Base-by-base conservation (phyloP, 352 stramenopile species). In the Phytophthora idaei region DNA sequence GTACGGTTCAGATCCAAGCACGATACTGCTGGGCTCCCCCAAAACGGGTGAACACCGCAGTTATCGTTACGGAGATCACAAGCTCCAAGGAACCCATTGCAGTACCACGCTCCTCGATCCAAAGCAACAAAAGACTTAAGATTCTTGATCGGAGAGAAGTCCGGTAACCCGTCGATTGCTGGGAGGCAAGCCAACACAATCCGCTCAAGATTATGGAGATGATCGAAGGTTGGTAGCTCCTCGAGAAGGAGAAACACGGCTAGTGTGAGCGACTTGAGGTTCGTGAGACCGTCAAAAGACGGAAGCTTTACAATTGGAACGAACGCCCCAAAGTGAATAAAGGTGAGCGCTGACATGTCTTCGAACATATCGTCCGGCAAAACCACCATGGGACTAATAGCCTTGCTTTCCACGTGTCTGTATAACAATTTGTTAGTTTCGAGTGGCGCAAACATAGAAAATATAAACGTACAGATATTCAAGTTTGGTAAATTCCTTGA, bases 291-390 rank as follows among this genome's bases (percentile, higher is more conserved):
- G 0, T 62, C 7, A 15, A 83, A 67, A 0, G 73, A 66, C 25
- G 76, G 73, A 0, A 83, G 46, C 2, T 53, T 46, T 8, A 27
- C 0, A 34, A 80, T 66, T 2, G 47, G 31, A 4, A 67, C 53
- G 39, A 79, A 76, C 2, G 4, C 45, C 1, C 55, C 64, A 5
- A 84, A 67, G 58, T 78, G 71, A 27, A 81, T 52, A 12, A 78
- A 80, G 5, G 71, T 70, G 42, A 84, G 73, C 8, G 63, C 61
- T 2, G 47, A 32, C 73, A 80, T 81, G 47, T 76, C 42, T 3
- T 73, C 37, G 34, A 81, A 84, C n/a, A 84, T 59, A 29, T 74
- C 61, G n/a, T 68, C 49, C 0, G 71, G 71, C 0, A 80, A 12
- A 1, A 46, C 29, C 12, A 53, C 47, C 27, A 53, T 8, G 4